Base-by-base conservation (phyloP, 1,139 yeast genomes). In the Ogataea hybrid region DNA sequence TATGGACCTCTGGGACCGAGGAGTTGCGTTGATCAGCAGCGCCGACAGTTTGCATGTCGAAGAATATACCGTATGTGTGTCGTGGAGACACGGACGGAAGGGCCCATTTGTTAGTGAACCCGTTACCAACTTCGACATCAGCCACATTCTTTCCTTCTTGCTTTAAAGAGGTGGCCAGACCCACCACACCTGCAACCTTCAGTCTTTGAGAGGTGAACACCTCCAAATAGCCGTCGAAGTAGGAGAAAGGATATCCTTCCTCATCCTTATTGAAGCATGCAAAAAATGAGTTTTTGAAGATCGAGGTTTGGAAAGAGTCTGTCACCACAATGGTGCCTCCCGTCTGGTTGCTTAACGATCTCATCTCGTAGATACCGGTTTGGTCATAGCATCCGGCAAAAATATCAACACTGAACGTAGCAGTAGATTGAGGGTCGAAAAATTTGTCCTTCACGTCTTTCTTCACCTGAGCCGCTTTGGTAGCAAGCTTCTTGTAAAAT, bases 311-410 rank as follows among this genome's bases (percentile, higher is more conserved):
- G 70, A 94, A 94, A 6, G 97, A 94, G 71, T 92, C 99, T 2
- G 96, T 77, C 56, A 92, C 77, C 43, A 92, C 79, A 60, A 94
- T 72, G 27, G 86, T 85, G 67, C 99, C 99, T 56, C 98, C 98
- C 22, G 97, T 92, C 56, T 79, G 73, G 68, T 88, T 87, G 47
- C 95, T 77, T 57, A 94, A 71, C 47, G 85, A 76, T 67, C 88
- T 87, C 97, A 92, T 92, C 70, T 92, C 99, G 56, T 85, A 83
- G 77, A 92, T 83, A 63, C 99, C 99, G 52, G 90, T 86, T 72
- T 92, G 98, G 68, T 92, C 99, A 63, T 89, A 90, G 68, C 97
- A 89, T 47, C 98, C 98, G 29, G 96, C 97, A 68, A 89, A 90
- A 40, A 92, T 80, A 66, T 92, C 98, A 42, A 92, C 81, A 18